Percentiles rank a stretch among this genome's conserved stretches.
phyloP scores from a whole-genome alignment of 2,329 filamentous ascomycete species.

The Fusarium poae region DNA sequence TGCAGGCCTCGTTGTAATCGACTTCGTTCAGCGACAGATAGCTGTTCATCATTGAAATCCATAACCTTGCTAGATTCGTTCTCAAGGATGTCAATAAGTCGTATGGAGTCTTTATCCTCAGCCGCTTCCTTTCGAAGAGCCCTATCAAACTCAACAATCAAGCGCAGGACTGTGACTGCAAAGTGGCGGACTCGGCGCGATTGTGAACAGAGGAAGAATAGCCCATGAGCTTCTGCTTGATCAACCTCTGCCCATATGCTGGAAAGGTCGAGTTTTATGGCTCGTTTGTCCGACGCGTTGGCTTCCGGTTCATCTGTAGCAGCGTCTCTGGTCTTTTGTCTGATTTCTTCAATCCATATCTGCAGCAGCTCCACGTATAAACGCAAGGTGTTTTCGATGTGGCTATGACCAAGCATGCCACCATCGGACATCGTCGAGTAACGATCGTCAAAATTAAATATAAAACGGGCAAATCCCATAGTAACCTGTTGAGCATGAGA shows the following conservation, averaged over 20 bases:
- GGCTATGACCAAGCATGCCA: conserved; percentile 91
- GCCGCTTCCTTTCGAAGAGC: conserved; percentile 78
- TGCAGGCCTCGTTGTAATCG: conserved; percentile 90
- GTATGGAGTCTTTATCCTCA: conserved; percentile 71
- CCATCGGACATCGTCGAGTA: conserved; percentile 99
- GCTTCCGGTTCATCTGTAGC: conserved; percentile 74
- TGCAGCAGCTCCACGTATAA: conserved; percentile 93
- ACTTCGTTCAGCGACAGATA: conserved; percentile 92
- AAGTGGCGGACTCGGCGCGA: conserved; percentile 89
- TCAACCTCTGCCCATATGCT: conserved; percentile 94
- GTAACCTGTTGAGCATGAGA: conserved; percentile 95
- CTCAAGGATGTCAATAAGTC: conserved; percentile 93
- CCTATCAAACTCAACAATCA: conserved; percentile 93
- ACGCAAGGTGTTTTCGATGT: conserved; percentile 93
- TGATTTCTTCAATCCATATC: conserved; percentile 98
- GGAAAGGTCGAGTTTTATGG: conserved; percentile 84
- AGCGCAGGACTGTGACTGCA: conserved; percentile 89
- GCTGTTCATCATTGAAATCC: conserved; percentile 90
- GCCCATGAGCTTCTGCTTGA: conserved; percentile 93
- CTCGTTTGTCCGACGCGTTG: conserved; percentile 74
- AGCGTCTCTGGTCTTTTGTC: conserved; percentile 83
- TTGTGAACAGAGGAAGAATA: conserved; percentile 98
- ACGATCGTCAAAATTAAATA: conserved; percentile 97
- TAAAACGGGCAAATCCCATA: conserved; percentile 95
- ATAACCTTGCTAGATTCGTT: conserved; percentile 89